These are phyloP conservation scores for Podaxis sp. DNA, from an alignment of 768 basidiomycete species.

Conservation along the genomic window DNA sequence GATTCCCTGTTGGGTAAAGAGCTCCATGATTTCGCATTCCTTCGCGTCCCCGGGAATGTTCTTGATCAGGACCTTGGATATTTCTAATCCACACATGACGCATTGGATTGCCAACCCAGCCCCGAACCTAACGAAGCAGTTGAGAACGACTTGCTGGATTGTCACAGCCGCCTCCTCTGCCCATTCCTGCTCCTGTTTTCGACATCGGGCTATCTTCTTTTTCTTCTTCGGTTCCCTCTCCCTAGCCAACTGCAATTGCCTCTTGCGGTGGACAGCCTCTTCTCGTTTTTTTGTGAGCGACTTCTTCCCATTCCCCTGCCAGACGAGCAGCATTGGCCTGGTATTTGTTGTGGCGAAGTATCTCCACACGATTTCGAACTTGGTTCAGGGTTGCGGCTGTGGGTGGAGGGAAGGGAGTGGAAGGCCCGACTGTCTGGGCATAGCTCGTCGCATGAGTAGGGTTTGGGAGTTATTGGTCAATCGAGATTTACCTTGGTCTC, in stretches of 20 bases:
- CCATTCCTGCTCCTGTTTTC: constrained; percentile 11
- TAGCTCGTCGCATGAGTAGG: background rate
- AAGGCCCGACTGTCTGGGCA: background rate
- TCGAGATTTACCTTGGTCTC: constrained; percentile 1
- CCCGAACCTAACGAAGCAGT: constrained; percentile 22
- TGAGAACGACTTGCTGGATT: constrained; percentile 12
- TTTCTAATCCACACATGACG: constrained; percentile 20
- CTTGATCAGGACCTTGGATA: constrained; percentile 17
- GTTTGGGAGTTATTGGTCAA: background rate
- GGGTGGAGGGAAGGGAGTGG: background rate
- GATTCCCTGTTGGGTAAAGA: constrained; percentile 17
- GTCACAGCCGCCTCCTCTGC: constrained; percentile 9
- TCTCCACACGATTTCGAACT: background rate
- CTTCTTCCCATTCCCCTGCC: background rate
- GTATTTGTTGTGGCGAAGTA: background rate
- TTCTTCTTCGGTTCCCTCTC: background rate
- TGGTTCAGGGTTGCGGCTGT: background rate
- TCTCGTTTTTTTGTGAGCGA: background rate
- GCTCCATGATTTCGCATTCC: constrained; percentile 14
- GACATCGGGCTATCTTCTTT: background rate
- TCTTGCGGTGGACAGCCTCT: background rate
- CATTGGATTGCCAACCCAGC: constrained; percentile 19
- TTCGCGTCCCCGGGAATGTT: constrained; percentile 17
- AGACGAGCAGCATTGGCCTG: background rate
- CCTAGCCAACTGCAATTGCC: background rate